Base-by-base conservation (phyloP, 441 rosid genomes). In the Macaranga tanarius region DNA sequence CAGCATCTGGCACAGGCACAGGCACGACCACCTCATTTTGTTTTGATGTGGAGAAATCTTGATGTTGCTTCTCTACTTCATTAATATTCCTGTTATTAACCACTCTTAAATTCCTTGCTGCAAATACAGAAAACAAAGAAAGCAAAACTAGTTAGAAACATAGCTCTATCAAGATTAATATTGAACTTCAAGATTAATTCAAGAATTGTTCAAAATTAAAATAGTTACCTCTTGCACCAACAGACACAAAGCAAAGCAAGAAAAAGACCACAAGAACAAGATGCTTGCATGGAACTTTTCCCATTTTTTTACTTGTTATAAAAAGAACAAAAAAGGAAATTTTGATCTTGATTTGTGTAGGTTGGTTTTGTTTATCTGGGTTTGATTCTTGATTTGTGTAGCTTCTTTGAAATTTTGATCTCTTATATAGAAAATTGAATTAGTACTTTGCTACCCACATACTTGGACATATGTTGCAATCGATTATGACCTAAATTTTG, bases 61-160 rank as follows among this genome's bases (percentile, higher is more conserved):
- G 69, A 12, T 16, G 70, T 52, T 79, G 70, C 73, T 71, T 80
- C 68, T 54, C 75, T 73, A 31, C 83, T 51, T 54, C 75, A n/a
- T 67, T 70, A 3, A 34, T 34, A 34, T 34, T 34, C 38, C 0
- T 57, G 16, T 58, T 57, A 20, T 58, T 70, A 47, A 52, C 72
- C 61, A 62, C 78, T 19, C 75, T 51, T 66, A 89, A 74, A 56
- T 62, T 89, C 75, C 91, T 69, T 38, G 83, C 90, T 84, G 85
- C 74, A 69, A 2, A 44, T 6, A 56, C 11, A n/a, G 1, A 44
- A 44, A 34, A 9, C 16, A 3, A 47, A 62, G 9, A 34, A 20
- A 19, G 38, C 3, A 44, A 62, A 38, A 10, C 19, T 7, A 50
- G 23, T 26, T 26, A 58, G 48, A 50, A 26, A 34, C 15, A 34